Conservation (phyloP, 352 stramenopile species). For the Globisporangium splendens region DNA sequence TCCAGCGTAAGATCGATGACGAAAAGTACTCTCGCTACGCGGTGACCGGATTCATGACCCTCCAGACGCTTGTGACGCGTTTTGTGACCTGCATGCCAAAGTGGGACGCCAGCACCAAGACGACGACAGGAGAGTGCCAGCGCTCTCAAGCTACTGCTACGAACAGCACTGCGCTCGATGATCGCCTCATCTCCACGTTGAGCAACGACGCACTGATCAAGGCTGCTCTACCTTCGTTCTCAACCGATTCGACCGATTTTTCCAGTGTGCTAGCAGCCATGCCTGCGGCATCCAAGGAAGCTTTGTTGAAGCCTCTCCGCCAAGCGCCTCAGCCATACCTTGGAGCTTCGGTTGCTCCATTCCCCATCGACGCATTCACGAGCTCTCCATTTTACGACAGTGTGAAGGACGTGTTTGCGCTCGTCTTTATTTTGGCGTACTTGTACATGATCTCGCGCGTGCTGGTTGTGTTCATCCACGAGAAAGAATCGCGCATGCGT, state of each 20-base stretch:
- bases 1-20: slow-evolving; percentile 47
- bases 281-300: slow-evolving; percentile 25
- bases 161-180: slow-evolving; percentile 25
- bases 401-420: slow-evolving; percentile 67
- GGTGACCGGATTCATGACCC: slow-evolving; percentile 50
- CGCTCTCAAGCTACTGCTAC: slow-evolving; percentile 28
- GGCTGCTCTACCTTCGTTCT: slow-evolving; percentile 17
- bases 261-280: slow-evolving; percentile 20
- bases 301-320: slow-evolving; percentile 42
- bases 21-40: slow-evolving; percentile 43
- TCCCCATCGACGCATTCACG: slow-evolving; percentile 49
- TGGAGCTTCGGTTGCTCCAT: slow-evolving; percentile 37
- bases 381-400: slow-evolving; percentile 61
- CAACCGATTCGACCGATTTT: slow-evolving; percentile 13
- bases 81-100: slow-evolving; percentile 56
- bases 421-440: slow-evolving; percentile 92
- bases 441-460: slow-evolving; percentile 87
- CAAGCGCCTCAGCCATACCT: slow-evolving; percentile 59
- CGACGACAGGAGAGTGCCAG: slow-evolving; percentile 38
- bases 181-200: slow-evolving; percentile 29
- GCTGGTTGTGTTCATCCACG: slow-evolving; percentile 85
- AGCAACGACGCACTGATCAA: slow-evolving; percentile 44
- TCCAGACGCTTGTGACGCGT: slow-evolving; percentile 58
- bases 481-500: slow-evolving; percentile 90
- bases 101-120: slow-evolving; percentile 34